These are phyloP conservation scores for Trichaptum fuscoviolaceum DNA, from an alignment of 768 basidiomycete genomes.

Conservation along the genomic window DNA sequence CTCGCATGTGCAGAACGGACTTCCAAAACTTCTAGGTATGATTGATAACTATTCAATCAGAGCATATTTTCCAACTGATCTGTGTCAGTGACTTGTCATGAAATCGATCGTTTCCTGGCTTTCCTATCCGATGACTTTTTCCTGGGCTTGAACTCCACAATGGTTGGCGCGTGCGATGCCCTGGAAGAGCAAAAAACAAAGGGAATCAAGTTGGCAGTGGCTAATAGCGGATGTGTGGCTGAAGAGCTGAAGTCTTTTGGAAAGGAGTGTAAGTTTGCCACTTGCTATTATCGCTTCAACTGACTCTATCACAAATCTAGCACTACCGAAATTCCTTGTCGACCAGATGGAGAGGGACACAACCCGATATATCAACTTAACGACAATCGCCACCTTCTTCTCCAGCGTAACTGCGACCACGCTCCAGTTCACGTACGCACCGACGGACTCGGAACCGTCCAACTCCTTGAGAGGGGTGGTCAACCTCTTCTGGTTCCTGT, in stretches of 20 bases:
- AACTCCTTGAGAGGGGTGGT: not conserved
- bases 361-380: not conserved
- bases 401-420: not conserved
- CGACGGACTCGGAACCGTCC: not conserved
- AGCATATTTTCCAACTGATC: no score
- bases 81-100: no score
- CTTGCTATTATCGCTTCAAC: not conserved
- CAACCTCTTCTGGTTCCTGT: not conserved
- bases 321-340: not conserved
- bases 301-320: not conserved
- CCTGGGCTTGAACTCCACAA: no score
- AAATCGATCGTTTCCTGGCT: no score
- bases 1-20: not conserved
- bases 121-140: no score
- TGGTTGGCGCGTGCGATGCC: no score
- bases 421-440: not conserved
- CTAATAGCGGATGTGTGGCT: not conserved
- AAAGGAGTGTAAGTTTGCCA: not conserved
- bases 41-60: not conserved
- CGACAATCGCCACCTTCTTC: not conserved
- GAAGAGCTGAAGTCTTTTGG: not conserved
- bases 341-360: not conserved
- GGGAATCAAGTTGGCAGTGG: no score
- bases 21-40: not conserved
- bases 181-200: no score